These are phyloP conservation scores for Pseudogymnoascus verrucosus DNA, from an alignment of 2,329 filamentous ascomycete genomes.

Conservation along the genomic window DNA sequence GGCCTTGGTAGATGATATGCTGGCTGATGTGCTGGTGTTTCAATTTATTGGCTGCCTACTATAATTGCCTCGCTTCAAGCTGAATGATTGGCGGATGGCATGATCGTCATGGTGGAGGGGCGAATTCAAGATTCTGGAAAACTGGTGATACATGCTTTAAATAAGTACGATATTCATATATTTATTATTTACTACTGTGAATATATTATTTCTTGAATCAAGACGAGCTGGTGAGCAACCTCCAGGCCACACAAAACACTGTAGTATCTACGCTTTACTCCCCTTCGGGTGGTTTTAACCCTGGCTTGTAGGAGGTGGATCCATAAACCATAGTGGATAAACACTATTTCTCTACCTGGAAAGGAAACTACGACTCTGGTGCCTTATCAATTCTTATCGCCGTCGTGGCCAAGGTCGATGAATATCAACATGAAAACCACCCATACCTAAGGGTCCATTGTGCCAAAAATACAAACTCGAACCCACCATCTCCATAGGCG, in stretches of 20 bases:
- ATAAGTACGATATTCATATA: background rate
- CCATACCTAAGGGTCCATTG: background rate
- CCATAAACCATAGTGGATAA: background rate
- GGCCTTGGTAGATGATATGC: background rate
- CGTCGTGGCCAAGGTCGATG: background rate
- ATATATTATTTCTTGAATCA: background rate
- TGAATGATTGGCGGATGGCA: background rate
- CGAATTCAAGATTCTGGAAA: background rate
- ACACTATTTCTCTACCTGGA: background rate
- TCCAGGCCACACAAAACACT: background rate
- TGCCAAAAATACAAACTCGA: background rate
- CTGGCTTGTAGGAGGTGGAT: background rate
- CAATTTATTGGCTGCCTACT: background rate
- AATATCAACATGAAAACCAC: background rate
- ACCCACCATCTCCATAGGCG: background rate
- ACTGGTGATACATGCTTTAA: background rate
- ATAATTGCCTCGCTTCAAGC: constrained; percentile 1
- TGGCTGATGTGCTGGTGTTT: background rate
- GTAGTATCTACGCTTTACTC: background rate
- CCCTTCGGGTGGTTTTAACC: background rate
- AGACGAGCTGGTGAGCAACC: background rate
- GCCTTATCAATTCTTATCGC: background rate
- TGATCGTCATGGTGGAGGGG: background rate
- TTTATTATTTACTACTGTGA: background rate
- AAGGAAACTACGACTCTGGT: background rate